A percentile compares a stretch with the other conserved stretches of the same genome.
These are phyloP conservation scores for Leucosporidium creatinivorum DNA, from an alignment of 768 basidiomycete genomes.

Conservation along the genomic window DNA sequence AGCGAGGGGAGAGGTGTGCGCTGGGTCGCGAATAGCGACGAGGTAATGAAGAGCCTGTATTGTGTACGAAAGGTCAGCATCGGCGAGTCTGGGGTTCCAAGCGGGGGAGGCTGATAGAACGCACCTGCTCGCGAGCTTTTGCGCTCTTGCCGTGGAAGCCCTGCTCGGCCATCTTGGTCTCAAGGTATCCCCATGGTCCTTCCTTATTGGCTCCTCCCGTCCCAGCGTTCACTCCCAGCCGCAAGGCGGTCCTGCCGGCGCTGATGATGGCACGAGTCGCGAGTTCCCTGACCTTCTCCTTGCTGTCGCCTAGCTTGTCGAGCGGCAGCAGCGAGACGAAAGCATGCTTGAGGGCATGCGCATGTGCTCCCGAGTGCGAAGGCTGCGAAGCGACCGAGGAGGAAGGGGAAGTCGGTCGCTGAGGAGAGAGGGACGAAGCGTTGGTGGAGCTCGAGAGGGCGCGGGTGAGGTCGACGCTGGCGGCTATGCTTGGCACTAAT, in stretches of 20 bases:
- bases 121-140: slow-evolving; percentile 78
- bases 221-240: slow-evolving; percentile 43
- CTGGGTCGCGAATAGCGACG: slow-evolving; percentile 8
- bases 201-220: not conserved
- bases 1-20: slow-evolving; percentile 6
- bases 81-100: not conserved
- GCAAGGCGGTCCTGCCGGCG: slow-evolving; percentile 65
- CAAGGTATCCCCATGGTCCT: slow-evolving; percentile 50
- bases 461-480: slow-evolving; percentile 46
- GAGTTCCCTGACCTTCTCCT: slow-evolving; percentile 63
- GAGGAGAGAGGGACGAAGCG: slow-evolving; percentile 44
- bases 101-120: slow-evolving; percentile 34
- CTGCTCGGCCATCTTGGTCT: slow-evolving; percentile 61
- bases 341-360: slow-evolving; percentile 58
- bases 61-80: slow-evolving; percentile 40
- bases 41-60: slow-evolving; percentile 27
- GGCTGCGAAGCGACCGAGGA: slow-evolving; percentile 43
- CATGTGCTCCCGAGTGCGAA: slow-evolving; percentile 37
- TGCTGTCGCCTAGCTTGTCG: slow-evolving; percentile 71
- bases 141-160: slow-evolving; percentile 74
- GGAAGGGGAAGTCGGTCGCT: slow-evolving; percentile 44
- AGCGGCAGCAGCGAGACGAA: slow-evolving; percentile 65
- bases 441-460: slow-evolving; percentile 41
- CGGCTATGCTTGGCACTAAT: slow-evolving; percentile 55
- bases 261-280: slow-evolving; percentile 67